Percentiles rank a stretch among this genome's conserved stretches.
phyloP scores from a whole-genome alignment of 2,329 filamentous ascomycete species.

The Alternaria tenuissima region DNA sequence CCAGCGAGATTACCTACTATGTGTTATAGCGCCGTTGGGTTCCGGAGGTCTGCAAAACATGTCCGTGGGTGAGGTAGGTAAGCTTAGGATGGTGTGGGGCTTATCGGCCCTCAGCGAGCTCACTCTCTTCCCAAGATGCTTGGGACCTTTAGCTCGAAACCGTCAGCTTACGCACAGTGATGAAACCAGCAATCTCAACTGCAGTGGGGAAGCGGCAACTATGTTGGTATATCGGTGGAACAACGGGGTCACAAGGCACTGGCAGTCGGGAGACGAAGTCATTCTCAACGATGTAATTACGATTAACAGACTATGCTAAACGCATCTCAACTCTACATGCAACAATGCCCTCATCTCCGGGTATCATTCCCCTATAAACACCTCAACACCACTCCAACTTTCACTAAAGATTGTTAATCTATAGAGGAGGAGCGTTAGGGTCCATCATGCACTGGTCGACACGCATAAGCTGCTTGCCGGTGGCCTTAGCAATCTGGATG shows the following conservation, averaged over 20 bases:
- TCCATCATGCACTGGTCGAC: constrained; percentile 73
- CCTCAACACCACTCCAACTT: background rate
- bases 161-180: background rate
- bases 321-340: background rate
- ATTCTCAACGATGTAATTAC: background rate
- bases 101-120: background rate
- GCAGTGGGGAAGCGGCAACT: background rate
- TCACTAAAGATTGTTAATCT: background rate
- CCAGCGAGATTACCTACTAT: no score
- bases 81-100: no score
- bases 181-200: background rate
- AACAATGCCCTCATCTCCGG: background rate
- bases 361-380: background rate
- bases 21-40: no score
- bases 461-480: constrained; percentile 71
- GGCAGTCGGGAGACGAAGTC: background rate
- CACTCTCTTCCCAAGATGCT: background rate
- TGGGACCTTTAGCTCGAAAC: background rate
- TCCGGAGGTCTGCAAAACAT: no score
- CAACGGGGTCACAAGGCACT: background rate
- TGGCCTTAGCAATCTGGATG: constrained; percentile 69
- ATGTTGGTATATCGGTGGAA: background rate
- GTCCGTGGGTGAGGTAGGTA: no score
- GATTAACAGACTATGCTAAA: constrained; percentile 1
- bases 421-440: constrained; percentile 60